Evolutionary conservation across 306 rosid species (phyloP), one percentile per base, ranked within the genome.

Genomic region (Rosa chinensis): DNA sequence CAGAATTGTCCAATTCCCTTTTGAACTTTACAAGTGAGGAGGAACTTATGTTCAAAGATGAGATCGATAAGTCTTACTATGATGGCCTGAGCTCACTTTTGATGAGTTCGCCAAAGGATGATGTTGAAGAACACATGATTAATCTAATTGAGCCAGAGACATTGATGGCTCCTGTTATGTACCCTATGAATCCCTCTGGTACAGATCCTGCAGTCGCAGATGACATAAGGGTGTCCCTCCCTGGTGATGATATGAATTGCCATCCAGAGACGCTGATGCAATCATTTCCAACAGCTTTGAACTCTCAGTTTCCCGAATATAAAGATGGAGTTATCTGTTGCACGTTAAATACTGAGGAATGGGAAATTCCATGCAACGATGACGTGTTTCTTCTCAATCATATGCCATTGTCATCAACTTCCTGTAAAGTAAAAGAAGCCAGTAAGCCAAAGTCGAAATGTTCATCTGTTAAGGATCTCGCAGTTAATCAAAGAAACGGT

Each of bases 31-130:
- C 92, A 45, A 88, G 86, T 37, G 99, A 96, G 79, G 99, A 96
- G 71, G 98, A 92, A 77, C 88, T 90, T 48, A 82, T 77, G 80
- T 79, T 84, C 73, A 86, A 86, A 69, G 98, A 88, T 39, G 93
- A 79, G 74, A 81, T 93, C 78, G 97, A 89, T 80, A 93, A 86
- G 80, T 87, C 96, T 50, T 91, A 86, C 86, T 93, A 87, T 80
- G 98, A 96, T 56, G 97, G 93, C 49, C 77, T 96, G 77, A 95
- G 92, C 85, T 93, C 93, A 56, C 98, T 96, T 80, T 80, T 95
- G 76, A 76, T 86, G 84, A 82, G 79, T 76, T 86, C 93, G 25
- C 91, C 96, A 20, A 86, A 75, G 76, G 87, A 76, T 59, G 85
- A 55, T 73, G 23, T 81, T 84, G 86, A 81, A 67, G 88, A 85